Evolutionary conservation across 192 early-diverging fungal species (phyloP).

Genomic region (Chytriomyces sp.): DNA sequence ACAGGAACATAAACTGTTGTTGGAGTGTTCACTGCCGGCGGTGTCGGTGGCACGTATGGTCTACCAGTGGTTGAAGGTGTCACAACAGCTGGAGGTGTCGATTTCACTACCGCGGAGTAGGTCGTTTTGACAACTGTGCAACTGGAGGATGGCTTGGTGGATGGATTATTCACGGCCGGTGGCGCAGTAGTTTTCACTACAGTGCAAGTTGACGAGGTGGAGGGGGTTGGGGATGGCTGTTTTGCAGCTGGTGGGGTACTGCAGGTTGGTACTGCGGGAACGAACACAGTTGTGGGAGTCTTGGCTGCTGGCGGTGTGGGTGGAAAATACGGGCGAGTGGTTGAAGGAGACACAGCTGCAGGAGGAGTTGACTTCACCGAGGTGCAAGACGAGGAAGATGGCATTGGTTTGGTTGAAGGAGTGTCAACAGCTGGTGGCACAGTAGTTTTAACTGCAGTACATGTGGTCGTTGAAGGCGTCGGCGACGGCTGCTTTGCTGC

Average conservation of each 20-base stretch:
- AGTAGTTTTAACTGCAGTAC: background rate
- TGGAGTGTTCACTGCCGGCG: background rate
- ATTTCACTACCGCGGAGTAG: no score
- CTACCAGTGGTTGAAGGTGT: no score
- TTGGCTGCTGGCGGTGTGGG: background rate
- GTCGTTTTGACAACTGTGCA: no score
- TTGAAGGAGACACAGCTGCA: no score
- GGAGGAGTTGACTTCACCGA: background rate
- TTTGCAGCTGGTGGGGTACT: background rate
- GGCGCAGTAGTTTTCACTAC: background rate
- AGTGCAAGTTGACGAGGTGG: background rate
- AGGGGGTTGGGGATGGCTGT: background rate
- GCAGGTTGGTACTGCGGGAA: constrained; percentile 16
- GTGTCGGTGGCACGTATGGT: constrained; percentile 5
- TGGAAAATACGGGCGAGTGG: background rate
- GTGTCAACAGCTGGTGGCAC: background rate
- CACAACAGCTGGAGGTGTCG: no score
- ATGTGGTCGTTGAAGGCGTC: background rate
- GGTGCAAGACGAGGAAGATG: background rate
- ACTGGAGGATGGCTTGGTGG: background rate
- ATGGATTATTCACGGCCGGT: background rate
- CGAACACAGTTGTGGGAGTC: constrained; percentile 6
- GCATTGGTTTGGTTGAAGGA: no score
- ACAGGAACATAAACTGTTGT: background rate
- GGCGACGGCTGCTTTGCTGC: background rate